Base-by-base conservation (phyloP, 2,329 filamentous ascomycete species). In the Pseudocercospora macadamiae region DNA sequence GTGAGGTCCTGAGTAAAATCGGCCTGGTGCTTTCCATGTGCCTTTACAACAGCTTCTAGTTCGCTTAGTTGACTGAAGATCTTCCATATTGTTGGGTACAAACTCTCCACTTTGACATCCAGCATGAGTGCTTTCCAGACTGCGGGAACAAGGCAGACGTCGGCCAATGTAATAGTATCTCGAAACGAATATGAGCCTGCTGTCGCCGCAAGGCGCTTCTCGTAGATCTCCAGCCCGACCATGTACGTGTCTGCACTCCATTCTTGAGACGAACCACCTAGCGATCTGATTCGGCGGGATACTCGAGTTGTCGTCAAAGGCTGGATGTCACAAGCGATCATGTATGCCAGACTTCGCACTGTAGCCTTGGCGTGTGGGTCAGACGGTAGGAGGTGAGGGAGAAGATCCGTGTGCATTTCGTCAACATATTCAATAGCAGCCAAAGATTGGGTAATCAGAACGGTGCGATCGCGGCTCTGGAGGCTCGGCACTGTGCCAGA, bases 121-220 rank as follows among this genome's bases (percentile, higher is more conserved):
- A 28, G 28, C n/a, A 26, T 49, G 21, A 26, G 16, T 23, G 44
- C 44, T 23, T 48, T 48, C 44, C 44, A 48, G 23, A 48, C 44
- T 12, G 26, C 26, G 16, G 44, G 12, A n/a, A 49, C 45, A 4
- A 49, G 16, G 10, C 45, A 49, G 25, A 49, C 23, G 28, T 32
- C 45, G 28, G 45, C 45, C 45, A 49, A n/a, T 4, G 45, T 49
- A 16, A 49, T 25, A 4, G 14, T 3, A 28, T 32, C 21, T 2
- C 45, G 21, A 49, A 23, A 48, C 9, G 44, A 48, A 18, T 48
- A 48, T 5, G 9, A 12, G 4, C 23, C 44, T 16, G 2, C 44
- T 14, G n/a, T n/a, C 16, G 4, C 39, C 6, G 39, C 12, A 10
- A 48, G 12, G 21, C 28, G 19, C 23, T 21, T 25, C 14, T 32